Evolutionary conservation across 805 yeast genomes (phyloP).

Genomic region (Yarrowia divulgata): DNA sequence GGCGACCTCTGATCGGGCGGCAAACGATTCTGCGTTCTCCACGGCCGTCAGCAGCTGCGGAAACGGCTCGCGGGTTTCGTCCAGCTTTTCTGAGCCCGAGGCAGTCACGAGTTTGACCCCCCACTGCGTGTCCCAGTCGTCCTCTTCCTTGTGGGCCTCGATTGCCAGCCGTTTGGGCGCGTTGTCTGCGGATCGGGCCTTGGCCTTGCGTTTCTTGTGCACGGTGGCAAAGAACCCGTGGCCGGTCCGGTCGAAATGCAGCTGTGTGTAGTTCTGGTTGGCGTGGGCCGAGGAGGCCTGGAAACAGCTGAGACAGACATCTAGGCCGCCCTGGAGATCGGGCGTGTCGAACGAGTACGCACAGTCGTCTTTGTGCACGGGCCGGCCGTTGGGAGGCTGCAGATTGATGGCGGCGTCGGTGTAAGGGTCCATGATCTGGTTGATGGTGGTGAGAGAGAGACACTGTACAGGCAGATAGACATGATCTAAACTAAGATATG

Average conservation of each 20-base stretch:
- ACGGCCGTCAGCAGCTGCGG: slow-evolving; percentile 55
- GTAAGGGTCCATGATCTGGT: slow-evolving; percentile 29
- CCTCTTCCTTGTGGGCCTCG: slow-evolving; percentile 67
- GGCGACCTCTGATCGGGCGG: slow-evolving; percentile 70
- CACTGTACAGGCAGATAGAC: too few relatives aligned
- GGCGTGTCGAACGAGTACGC: slow-evolving; percentile 75
- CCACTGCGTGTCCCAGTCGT: slow-evolving; percentile 60
- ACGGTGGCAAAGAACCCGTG: slow-evolving; percentile 70
- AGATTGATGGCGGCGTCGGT: slow-evolving; percentile 33
- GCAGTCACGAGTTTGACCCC: slow-evolving; percentile 51
- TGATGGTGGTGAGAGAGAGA: too few relatives aligned
- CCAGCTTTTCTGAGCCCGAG: slow-evolving; percentile 46
- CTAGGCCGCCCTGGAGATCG: slow-evolving; percentile 63
- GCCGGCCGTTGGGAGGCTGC: slow-evolving; percentile 35
- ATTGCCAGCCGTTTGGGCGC: slow-evolving; percentile 64
- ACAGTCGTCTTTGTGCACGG: slow-evolving; percentile 87
- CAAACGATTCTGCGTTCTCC: slow-evolving; percentile 64
- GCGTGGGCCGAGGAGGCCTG: slow-evolving; percentile 63
- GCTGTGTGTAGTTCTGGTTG: slow-evolving; percentile 64
- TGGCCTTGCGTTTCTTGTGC: slow-evolving; percentile 59
- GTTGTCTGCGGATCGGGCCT: slow-evolving; percentile 44
- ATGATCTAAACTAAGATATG: slow-evolving; percentile 25
- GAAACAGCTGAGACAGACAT: slow-evolving; percentile 76
- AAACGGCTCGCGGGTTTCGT: slow-evolving; percentile 47
- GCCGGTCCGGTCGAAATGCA: slow-evolving; percentile 61